Evolutionary conservation across 2,329 filamentous ascomycete genomes (phyloP).

Genomic region (Clonostachys solani): DNA sequence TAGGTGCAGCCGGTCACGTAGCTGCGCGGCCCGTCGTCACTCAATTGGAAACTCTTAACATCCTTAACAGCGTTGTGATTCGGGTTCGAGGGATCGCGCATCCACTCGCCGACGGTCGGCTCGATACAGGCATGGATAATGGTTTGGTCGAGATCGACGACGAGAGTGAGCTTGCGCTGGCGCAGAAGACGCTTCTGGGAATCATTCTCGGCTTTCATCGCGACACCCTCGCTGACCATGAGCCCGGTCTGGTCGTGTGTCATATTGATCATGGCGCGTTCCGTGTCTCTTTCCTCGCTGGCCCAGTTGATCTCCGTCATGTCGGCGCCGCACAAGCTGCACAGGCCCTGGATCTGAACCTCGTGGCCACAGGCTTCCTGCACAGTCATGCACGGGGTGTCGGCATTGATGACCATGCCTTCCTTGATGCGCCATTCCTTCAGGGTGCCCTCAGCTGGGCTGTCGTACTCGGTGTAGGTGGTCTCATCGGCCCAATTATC

Average conservation of each 20-base stretch:
- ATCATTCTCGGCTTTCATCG: constrained; percentile 77
- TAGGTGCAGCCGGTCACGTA: constrained; percentile 78
- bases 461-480: constrained; percentile 73
- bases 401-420: constrained; percentile 58
- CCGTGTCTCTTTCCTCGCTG: constrained; percentile 71
- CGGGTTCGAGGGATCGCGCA: constrained; percentile 79
- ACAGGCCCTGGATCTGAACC: constrained; percentile 86
- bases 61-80: constrained; percentile 90
- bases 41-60: constrained; percentile 81
- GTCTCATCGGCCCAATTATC: constrained; percentile 49
- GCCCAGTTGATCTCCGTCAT: constrained; percentile 91
- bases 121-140: constrained; percentile 98
- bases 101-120: constrained; percentile 94
- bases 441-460: constrained; percentile 76
- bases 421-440: constrained; percentile 71
- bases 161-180: constrained; percentile 81
- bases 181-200: constrained; percentile 78
- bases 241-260: constrained; percentile 86
- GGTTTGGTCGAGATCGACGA: constrained; percentile 96
- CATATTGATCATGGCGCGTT: constrained; percentile 91
- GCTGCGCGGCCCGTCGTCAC: constrained; percentile 75
- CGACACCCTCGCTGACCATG: constrained; percentile 79
- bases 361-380: constrained; percentile 91
- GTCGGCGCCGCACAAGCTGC: constrained; percentile 88
- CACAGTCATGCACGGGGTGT: constrained; percentile 64